Evolutionary conservation across 2,329 filamentous ascomycete genomes (phyloP).

Genomic region (Ascochyta pisi): DNA sequence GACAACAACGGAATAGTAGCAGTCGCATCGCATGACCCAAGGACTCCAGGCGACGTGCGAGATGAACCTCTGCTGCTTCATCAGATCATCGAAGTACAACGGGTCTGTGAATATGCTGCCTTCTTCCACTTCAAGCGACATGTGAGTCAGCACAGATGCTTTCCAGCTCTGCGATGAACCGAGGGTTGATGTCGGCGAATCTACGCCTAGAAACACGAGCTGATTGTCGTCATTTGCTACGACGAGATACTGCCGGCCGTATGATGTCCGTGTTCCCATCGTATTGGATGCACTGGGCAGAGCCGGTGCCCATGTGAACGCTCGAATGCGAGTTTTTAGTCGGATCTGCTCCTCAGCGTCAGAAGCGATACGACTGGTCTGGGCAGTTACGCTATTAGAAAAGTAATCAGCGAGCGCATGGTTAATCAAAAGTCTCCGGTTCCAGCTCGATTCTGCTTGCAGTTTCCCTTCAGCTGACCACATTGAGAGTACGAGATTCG

Average conservation of each 20-base stretch:
- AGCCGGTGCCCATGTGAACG: conserved; percentile 52
- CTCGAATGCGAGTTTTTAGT: conserved; percentile 48
- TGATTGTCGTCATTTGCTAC: conserved; percentile 53
- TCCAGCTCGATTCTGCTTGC: conserved; percentile 57
- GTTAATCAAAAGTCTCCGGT: conserved; percentile 62
- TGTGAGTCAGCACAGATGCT: conserved; percentile 35
- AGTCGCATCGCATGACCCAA: conserved; percentile 34
- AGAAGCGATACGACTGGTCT: conserved; percentile 24
- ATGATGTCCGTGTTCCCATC: conserved; percentile 36
- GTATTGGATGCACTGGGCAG: conserved; percentile 21
- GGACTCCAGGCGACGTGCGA: conserved; percentile 51
- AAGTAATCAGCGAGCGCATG: conserved; percentile 53
- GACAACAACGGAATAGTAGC: conserved; percentile 40
- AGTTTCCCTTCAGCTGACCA: conserved; percentile 59
- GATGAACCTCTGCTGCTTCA: conserved; percentile 43
- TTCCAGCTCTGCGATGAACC: conserved; percentile 36
- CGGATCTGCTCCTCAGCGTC: conserved; percentile 43
- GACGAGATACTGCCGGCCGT: conserved; percentile 44
- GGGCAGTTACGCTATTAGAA: conserved; percentile 7
- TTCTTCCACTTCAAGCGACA: conserved; percentile 25
- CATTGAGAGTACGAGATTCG: conserved; percentile 63
- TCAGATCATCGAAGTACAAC: conserved; percentile 38
- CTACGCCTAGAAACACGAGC: conserved; percentile 46
- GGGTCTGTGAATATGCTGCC: conserved; percentile 23
- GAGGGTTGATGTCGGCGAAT: conserved; percentile 48